Evolutionary conservation across 345 rosid genomes (phyloP).

Genomic region (Eucalyptus tenuipes): DNA sequence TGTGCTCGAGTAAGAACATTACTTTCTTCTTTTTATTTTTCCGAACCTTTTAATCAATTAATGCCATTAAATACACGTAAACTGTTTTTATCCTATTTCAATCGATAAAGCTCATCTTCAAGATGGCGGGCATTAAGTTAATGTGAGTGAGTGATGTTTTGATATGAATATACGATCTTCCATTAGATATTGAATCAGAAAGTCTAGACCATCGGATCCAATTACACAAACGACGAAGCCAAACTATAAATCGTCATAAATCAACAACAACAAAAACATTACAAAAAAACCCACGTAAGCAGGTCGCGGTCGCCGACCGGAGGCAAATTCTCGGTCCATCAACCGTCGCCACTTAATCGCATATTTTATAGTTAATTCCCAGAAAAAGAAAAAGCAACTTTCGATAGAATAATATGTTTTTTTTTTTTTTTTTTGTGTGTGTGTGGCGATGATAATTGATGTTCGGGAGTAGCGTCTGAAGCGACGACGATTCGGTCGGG

Average conservation of each 20-base stretch:
- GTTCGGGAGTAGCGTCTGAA: background rate
- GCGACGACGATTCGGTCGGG: background rate
- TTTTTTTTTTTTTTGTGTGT: background rate
- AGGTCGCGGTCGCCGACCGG: background rate
- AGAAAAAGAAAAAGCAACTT: background rate
- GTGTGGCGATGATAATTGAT: background rate
- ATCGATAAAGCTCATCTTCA: background rate
- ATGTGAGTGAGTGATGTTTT: accelerated
- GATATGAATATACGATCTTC: background rate
- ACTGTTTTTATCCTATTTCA: background rate
- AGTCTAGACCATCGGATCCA: background rate
- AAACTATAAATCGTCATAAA: background rate
- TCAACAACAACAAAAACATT: background rate
- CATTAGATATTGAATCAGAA: background rate
- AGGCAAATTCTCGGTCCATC: background rate
- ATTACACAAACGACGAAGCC: background rate
- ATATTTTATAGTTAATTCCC: background rate
- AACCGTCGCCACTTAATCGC: background rate
- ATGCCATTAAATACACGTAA: background rate
- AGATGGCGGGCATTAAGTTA: too few relatives aligned
- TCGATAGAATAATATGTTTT: background rate
- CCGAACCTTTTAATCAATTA: background rate
- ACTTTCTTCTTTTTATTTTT: too few relatives aligned
- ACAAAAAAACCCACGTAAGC: background rate
- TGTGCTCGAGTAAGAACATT: background rate